A percentile compares a stretch with the other conserved stretches of the same genome.
These are phyloP conservation scores for Pythium vanterpoolii DNA, from an alignment of 352 stramenopile species.

Conservation along the genomic window DNA sequence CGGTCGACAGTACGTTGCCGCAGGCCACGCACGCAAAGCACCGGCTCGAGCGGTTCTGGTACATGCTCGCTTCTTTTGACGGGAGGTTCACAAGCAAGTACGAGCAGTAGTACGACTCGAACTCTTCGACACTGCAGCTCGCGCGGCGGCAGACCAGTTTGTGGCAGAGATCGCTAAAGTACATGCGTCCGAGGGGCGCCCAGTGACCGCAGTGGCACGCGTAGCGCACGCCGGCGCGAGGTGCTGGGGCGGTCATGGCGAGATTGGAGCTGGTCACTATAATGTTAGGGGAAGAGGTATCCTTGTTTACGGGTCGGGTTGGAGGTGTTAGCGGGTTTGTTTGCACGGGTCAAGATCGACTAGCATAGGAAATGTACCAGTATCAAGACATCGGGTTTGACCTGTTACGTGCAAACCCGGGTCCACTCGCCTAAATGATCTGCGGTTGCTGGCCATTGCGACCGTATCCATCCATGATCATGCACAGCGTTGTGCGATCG, in stretches of 20 bases:
- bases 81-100: conserved; percentile 84
- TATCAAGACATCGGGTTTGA: too few relatives aligned
- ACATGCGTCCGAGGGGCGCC: conserved; percentile 51
- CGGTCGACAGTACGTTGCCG: conserved; percentile 60
- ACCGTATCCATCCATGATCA: background rate
- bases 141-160: conserved; percentile 71
- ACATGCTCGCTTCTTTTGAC: conserved; percentile 82
- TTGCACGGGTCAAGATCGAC: background rate
- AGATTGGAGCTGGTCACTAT: background rate
- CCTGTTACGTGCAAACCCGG: background rate
- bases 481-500: background rate
- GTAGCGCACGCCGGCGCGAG: conserved; percentile 54
- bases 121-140: conserved; percentile 77
- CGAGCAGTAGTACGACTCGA: conserved; percentile 87
- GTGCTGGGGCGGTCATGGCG: background rate
- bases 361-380: too few relatives aligned
- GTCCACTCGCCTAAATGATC: background rate
- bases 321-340: background rate
- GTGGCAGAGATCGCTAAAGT: conserved; percentile 76
- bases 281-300: background rate
- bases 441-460: background rate
- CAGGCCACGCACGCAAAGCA: conserved; percentile 80
- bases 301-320: conserved; percentile 4
- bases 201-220: conserved; percentile 69
- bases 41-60: conserved; percentile 85